Evolutionary conservation across 2,329 filamentous ascomycete species (phyloP).

Genomic region (Hymenoscyphus linearis): DNA sequence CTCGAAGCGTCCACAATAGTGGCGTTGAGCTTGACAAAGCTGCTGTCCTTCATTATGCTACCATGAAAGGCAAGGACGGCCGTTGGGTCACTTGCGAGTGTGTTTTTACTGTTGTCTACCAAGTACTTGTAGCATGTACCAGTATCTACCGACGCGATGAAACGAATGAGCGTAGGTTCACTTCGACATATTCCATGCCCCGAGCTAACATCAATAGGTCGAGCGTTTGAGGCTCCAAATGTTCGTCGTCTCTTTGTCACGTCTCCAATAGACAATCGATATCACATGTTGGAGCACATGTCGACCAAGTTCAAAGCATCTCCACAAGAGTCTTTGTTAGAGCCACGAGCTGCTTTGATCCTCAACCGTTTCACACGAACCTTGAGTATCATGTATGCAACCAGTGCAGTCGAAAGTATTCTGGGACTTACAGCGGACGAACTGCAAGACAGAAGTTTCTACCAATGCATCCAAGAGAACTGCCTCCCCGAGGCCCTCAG

Average conservation of each 20-base stretch:
- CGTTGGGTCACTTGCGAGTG: constrained; percentile 78
- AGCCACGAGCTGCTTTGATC: constrained; percentile 78
- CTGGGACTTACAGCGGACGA: constrained; percentile 66
- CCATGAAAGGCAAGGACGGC: constrained; percentile 62
- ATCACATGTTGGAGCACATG: constrained; percentile 83
- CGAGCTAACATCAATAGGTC: constrained; percentile 45
- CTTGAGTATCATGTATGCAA: constrained; percentile 81
- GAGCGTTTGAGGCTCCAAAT: constrained; percentile 70
- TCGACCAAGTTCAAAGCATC: constrained; percentile 72
- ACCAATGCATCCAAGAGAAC: constrained; percentile 76
- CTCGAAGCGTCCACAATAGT: constrained; percentile 65
- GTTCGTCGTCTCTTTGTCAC: constrained; percentile 76
- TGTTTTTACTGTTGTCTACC: constrained; percentile 83
- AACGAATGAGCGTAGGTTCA: constrained; percentile 66
- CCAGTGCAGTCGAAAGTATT: constrained; percentile 68
- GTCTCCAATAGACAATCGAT: constrained; percentile 75
- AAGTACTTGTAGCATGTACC: constrained; percentile 80
- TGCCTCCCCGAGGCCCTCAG: constrained; percentile 72
- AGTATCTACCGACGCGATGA: constrained; percentile 67
- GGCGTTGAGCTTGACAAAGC: constrained; percentile 77
- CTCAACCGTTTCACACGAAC: constrained; percentile 82
- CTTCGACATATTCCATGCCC: neutral
- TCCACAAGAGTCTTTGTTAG: constrained; percentile 56
- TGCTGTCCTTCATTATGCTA: constrained; percentile 75
- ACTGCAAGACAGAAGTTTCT: constrained; percentile 74